Percentiles rank a stretch among this genome's conserved stretches.
These are phyloP conservation scores for Litsea cubeba DNA, from an alignment of 164 flowering plant genomes.

Conservation along the genomic window DNA sequence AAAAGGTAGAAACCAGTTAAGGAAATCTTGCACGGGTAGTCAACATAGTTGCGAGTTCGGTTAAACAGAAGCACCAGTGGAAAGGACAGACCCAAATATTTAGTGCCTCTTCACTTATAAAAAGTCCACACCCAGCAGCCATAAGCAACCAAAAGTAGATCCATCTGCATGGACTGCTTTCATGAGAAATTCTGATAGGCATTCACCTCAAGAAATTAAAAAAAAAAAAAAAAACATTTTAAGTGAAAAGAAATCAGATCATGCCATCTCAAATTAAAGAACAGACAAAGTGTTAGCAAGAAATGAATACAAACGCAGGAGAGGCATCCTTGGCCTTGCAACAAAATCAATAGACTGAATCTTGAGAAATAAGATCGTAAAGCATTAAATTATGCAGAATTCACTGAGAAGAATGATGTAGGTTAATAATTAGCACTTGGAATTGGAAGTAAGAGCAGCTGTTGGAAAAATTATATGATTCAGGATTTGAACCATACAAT, in stretches of 20 bases:
- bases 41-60: constrained; percentile 20
- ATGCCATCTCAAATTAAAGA: not conserved
- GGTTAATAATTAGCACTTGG: too few relatives aligned
- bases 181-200: not conserved
- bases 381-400: too few relatives aligned
- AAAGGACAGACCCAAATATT: constrained; percentile 93
- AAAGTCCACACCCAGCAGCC: constrained; percentile 93
- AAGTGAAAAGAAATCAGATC: not conserved
- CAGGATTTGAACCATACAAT: too few relatives aligned
- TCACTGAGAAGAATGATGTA: too few relatives aligned
- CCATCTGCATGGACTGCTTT: constrained; percentile 54
- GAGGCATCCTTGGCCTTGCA: too few relatives aligned
- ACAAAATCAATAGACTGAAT: too few relatives aligned
- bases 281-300: not conserved
- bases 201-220: not conserved
- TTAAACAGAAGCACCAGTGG: constrained; percentile 52
- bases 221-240: not conserved
- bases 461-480: too few relatives aligned
- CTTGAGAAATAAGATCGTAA: too few relatives aligned
- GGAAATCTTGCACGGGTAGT: not conserved
- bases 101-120: constrained; percentile 85
- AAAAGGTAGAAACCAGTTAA: not conserved
- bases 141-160: constrained; percentile 88
- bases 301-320: not conserved
- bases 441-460: too few relatives aligned